Base-by-base conservation (phyloP, 2,329 filamentous ascomycete species). In the Ophiocordyceps polyrhachis-furcata region DNA sequence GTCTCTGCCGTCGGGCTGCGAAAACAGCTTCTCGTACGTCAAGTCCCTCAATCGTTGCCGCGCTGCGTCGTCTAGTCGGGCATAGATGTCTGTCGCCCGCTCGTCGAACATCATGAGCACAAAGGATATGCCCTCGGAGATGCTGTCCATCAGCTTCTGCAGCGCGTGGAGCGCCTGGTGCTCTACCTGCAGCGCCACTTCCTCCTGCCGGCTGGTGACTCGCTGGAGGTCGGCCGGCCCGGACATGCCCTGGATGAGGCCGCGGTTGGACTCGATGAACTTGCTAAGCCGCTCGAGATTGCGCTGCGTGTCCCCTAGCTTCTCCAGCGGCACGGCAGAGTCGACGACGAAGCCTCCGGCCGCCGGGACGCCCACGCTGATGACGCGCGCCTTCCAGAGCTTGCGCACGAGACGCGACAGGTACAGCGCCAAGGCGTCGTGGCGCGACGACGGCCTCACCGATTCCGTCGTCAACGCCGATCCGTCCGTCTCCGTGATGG, bases 111-210 rank as follows among this genome's bases (percentile, higher is more conserved):
- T 71, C 57, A 95, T 91, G 20, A 89, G 71, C 4, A 95, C 86
- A 54, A 98, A 98, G 0, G 89, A 93, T 44, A 98, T 94, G 4
- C 91, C 91, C 60, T 98, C 91, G 8, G 91, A 88, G 37, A 95
- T 91, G 59, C 86, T 86, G 45, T 81, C 80, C 60, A 95, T 85
- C 21, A 98, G 70, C 50, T 82, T 79, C 49, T 93, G 76, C 43
- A 98, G 67, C 2, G 86, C 86, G 56, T 91, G 82, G 50, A 98
- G 72, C 12, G 88, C 88, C 53, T 93, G 84, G 58, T 98, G 89
- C 61, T 98, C 91, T 14, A 86, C 89, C 59, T 95, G 89, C 20
- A 94, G 69, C 1, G 88, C 85, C 42, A 94, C 76, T 60, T 96
- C 89, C 54, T 95, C 91, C 57, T 94, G 83, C 50, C 89, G 81